Conservation (phyloP, 2,329 filamentous ascomycete genomes). For the Aspergillus amoenus region DNA sequence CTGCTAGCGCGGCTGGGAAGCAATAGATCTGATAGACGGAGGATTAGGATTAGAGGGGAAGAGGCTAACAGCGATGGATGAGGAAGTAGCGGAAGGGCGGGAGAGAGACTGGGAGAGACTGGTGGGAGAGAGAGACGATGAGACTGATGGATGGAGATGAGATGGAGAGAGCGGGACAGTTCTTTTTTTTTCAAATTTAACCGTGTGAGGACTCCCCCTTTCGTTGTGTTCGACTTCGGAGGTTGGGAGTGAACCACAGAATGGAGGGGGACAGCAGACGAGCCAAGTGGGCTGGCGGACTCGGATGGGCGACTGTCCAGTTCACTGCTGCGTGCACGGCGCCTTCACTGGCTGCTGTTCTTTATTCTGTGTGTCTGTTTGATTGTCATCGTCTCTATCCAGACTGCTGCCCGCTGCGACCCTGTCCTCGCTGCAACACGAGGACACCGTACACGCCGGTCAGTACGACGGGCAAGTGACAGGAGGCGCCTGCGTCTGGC, state of each 20-base stretch:
- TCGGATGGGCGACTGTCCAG: conserved; percentile 4
- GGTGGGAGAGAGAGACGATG: neutral
- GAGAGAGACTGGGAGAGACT: too few relatives aligned
- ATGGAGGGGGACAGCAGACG: conserved; percentile 5
- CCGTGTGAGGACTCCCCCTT: neutral
- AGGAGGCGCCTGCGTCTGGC: too few relatives aligned
- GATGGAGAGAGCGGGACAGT: neutral
- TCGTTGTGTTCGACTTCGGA: conserved; percentile 7
- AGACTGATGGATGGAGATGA: neutral
- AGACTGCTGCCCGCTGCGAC: neutral
- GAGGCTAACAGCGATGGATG: too few relatives aligned
- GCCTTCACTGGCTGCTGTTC: too few relatives aligned
- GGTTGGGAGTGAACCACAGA: conserved; percentile 17
- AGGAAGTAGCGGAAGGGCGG: too few relatives aligned
- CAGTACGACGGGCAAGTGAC: too few relatives aligned
- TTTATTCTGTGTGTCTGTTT: too few relatives aligned
- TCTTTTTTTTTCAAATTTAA: conserved; percentile 6
- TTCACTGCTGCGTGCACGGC: too few relatives aligned
- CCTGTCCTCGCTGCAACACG: too few relatives aligned
- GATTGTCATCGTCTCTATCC: too few relatives aligned
- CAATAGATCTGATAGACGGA: neutral
- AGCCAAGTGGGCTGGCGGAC: conserved; percentile 18
- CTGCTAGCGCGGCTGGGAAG: neutral
- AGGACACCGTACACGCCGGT: too few relatives aligned
- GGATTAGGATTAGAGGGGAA: neutral